Base-by-base conservation (phyloP, 805 yeast genomes). In the Candida anglica region DNA sequence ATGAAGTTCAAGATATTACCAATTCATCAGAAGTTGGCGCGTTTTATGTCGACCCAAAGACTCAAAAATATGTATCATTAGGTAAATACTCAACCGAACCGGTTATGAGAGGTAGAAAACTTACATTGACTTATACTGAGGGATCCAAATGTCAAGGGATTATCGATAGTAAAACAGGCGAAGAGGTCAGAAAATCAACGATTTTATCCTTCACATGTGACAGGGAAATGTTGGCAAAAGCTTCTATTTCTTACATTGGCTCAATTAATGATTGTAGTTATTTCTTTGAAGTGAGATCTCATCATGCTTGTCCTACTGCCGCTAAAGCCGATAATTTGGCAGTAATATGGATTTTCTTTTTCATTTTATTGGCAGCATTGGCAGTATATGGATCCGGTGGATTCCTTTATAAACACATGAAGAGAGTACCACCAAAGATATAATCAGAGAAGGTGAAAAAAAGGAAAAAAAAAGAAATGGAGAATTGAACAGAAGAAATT, bases 291-390 rank as follows among this genome's bases (percentile, higher is more conserved):
- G 87, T 86, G 20, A 63, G 87, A 43, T 84, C 95, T 3, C 78
- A 85, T 27, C 83, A 81, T 58, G 96, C 95, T 0, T 87, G 96
- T 56, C 86, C 95, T 0, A 81, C 88, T 0, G 67, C 85, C 7
- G 78, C 80, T 33, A 73, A 78, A 45, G 75, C 71, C 9, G 81
- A 80, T 48, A 77, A 82, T 39, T 57, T 75, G 35, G 79, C 81
- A 13, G 77, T 81, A 3, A 69, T 82, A 33, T 62, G 66, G 67
- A 60, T 62, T 9, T 59, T 62, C 34, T 43, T 60, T 15, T 36
- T 62, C 23, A 60, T 62, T 30, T 42, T 60, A 18, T 36, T 57
- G 32, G 66, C 66, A 9, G 63, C 66, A 2, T 37, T 43, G 48
- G 57, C 43, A 48, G 74, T 60, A 27, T 60, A 50, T 50, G 64